These are phyloP conservation scores for Trichophyton verrucosum DNA, from an alignment of 2,329 filamentous ascomycete genomes.

Conservation along the genomic window DNA sequence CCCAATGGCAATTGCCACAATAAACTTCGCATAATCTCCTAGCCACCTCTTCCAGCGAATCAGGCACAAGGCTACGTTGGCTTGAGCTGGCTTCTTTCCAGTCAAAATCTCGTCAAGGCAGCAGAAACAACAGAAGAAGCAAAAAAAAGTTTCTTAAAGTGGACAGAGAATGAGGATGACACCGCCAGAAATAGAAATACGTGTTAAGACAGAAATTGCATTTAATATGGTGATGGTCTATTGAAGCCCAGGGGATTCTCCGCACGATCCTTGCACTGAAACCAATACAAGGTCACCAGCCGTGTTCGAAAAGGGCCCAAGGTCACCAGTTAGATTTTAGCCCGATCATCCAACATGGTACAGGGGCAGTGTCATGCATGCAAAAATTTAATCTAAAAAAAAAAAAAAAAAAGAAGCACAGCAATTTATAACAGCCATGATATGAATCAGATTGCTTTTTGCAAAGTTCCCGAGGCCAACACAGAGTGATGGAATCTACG, in stretches of 20 bases:
- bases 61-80: background rate
- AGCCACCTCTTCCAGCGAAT: background rate
- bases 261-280: conserved; percentile 1
- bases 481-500: background rate
- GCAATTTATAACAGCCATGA: background rate
- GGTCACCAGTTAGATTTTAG: conserved; percentile 3
- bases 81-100: background rate
- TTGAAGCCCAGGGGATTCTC: background rate
- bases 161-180: background rate
- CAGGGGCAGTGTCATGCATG: conserved; percentile 5
- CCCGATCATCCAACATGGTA: conserved; percentile 4
- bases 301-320: conserved; percentile 2
- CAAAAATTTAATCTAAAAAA: background rate
- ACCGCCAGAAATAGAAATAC: conserved; percentile 5
- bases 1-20: background rate
- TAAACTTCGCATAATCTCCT: conserved; percentile 1
- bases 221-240: background rate
- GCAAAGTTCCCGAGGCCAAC: background rate
- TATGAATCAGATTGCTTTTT: background rate
- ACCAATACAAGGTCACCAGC: conserved; percentile 5
- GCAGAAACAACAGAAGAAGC: background rate
- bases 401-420: background rate
- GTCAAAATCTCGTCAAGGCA: background rate
- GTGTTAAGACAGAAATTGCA: background rate
- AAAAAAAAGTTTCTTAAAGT: conserved; percentile 3